Base-by-base conservation (phyloP, 805 yeast species). In the Candida krabiensis region DNA sequence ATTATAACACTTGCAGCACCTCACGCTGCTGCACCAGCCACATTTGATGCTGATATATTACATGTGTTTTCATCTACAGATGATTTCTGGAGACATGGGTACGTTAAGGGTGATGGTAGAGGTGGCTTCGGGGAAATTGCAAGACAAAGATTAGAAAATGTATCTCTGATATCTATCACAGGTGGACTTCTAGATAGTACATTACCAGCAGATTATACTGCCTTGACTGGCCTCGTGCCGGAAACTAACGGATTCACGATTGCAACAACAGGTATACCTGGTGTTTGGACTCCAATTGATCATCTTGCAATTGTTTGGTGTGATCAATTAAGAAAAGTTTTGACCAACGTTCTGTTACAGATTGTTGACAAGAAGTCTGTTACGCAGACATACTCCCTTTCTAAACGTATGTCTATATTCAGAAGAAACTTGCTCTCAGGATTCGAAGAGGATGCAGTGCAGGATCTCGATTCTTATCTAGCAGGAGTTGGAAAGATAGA, bases 251-350 rank as follows among this genome's bases (percentile, higher is more conserved):
- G 97, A 0, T 80, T 91, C 43, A 80, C 95, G 0, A 86, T 83
- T 0, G 86, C 79, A 50, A 77, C 96, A 0, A 80, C 93, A 0
- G 90, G 96, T 1, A 83, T 91, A 9, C 96, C 96, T 0, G 73
- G 72, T 2, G 96, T 91, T 1, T 91, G 97, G 96, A 81, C 96
- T 0, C 85, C 96, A 1, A 80, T 89, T 28, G 98, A 91, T 60
- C 99, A 91, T 64, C 71, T 88, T 47, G 97, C 98, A 0, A 81
- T 93, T 33, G 96, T 91, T 2, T 91, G 99, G 99, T 91, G 99
- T 62, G 86, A 81, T 44, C 97, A 91, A 59, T 64, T 90, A 26
- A 72, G 97, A 36, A 69, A 74, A 36, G 75, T 71, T 12, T 47
- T 91, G 2, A 82, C 86, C 7, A 64, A 64, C 34, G 66, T 80